These are phyloP conservation scores for Fusarium torreyae DNA, from an alignment of 2,329 filamentous ascomycete species.

Conservation along the genomic window DNA sequence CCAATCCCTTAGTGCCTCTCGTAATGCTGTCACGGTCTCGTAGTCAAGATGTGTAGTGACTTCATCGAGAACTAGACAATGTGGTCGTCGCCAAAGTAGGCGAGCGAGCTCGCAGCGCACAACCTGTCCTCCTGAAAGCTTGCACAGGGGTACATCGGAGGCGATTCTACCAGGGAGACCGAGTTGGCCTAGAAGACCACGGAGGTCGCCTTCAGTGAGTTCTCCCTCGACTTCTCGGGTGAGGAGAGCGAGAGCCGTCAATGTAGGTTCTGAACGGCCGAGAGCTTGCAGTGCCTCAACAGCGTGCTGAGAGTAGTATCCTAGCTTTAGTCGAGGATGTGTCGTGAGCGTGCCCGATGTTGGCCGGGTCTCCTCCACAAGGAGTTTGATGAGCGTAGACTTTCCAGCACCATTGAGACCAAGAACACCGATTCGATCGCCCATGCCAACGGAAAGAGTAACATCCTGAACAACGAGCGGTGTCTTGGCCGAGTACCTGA, in stretches of 20 bases:
- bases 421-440: conserved; percentile 81
- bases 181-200: conserved; percentile 76
- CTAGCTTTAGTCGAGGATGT: conserved; percentile 79
- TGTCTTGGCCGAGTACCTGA: conserved; percentile 68
- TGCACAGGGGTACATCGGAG: conserved; percentile 80
- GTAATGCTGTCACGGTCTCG: conserved; percentile 81
- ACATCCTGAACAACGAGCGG: conserved; percentile 71
- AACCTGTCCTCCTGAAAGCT: conserved; percentile 85
- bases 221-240: conserved; percentile 66
- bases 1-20: conserved; percentile 76
- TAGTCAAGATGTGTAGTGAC: conserved; percentile 90
- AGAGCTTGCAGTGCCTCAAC: conserved; percentile 77
- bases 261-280: conserved; percentile 62
- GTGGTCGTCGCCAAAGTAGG: conserved; percentile 77
- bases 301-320: conserved; percentile 86
- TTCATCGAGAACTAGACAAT: conserved; percentile 83
- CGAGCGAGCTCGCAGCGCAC: conserved; percentile 76
- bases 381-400: conserved; percentile 80
- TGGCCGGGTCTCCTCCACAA: conserved; percentile 73
- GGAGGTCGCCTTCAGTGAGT: conserved; percentile 76
- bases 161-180: conserved; percentile 79
- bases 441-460: conserved; percentile 78
- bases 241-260: conserved; percentile 78
- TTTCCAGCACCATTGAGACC: conserved; percentile 88
- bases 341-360: conserved; percentile 73